A percentile compares a stretch with the other conserved stretches of the same genome.
These are phyloP conservation scores for Crithidia acanthocephali DNA, from an alignment of 208 protist species.

Conservation along the genomic window DNA sequence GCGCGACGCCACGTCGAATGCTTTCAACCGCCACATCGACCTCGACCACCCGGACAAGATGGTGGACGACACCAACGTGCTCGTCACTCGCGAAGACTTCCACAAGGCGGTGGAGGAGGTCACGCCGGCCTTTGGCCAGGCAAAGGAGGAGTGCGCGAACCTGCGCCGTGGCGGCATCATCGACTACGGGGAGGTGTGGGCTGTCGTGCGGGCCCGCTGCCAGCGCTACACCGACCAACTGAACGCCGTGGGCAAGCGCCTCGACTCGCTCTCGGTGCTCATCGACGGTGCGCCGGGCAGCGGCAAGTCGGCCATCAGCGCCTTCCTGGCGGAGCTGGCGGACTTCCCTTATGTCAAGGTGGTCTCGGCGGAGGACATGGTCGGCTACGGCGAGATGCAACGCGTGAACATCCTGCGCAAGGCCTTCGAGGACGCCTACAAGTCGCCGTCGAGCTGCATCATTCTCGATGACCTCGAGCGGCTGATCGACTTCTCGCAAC, in stretches of 20 bases:
- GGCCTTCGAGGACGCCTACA: slow-evolving; percentile 99
- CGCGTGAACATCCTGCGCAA: slow-evolving; percentile 94
- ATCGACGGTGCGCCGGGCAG: slow-evolving; percentile 90
- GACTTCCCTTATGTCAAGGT: slow-evolving; percentile 98
- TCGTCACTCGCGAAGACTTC: slow-evolving; percentile 81
- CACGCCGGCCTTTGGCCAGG: slow-evolving; percentile 97
- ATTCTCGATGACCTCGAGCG: slow-evolving; percentile 99
- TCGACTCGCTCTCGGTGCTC: slow-evolving; percentile 94
- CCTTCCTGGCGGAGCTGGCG: slow-evolving; percentile 85
- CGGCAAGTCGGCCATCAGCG: slow-evolving; percentile 98
- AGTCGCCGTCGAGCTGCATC: slow-evolving; percentile 96
- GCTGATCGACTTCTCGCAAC: slow-evolving; percentile 96
- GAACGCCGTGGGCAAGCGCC: slow-evolving; percentile 77
- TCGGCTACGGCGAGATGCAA: slow-evolving; percentile 92
- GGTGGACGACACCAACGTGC: slow-evolving; percentile 58
- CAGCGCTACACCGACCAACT: slow-evolving; percentile 86
- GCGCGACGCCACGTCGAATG: slow-evolving; percentile 85
- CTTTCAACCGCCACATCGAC: slow-evolving; percentile 93
- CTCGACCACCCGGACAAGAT: slow-evolving; percentile 71
- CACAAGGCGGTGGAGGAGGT: slow-evolving; percentile 88
- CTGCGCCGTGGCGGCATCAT: slow-evolving; percentile 94
- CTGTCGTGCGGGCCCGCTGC: slow-evolving; percentile 54
- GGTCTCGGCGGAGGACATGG: slow-evolving; percentile 93
- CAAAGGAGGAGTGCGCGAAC: slow-evolving; percentile 91
- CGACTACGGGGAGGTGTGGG: slow-evolving; percentile 91